These are phyloP conservation scores for Fusarium liriodendri DNA, from an alignment of 2,329 filamentous ascomycete species.

Conservation along the genomic window DNA sequence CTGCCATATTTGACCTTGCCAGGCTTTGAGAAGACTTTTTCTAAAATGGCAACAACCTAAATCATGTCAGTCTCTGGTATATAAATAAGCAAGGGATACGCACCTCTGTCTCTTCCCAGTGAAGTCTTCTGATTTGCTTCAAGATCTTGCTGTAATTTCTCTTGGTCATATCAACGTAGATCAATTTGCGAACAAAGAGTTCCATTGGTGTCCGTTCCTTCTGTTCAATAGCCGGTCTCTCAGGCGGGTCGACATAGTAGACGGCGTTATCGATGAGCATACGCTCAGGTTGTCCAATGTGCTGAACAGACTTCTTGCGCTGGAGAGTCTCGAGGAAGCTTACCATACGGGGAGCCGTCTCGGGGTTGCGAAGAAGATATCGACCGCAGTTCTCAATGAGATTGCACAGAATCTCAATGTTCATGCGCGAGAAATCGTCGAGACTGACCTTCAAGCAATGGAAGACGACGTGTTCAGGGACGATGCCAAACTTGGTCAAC, in stretches of 20 bases:
- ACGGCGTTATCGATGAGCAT: slow-evolving; percentile 99
- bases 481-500: slow-evolving; percentile 96
- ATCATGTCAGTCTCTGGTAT: slow-evolving; percentile 3
- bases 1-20: slow-evolving; percentile 98
- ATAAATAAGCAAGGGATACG: slow-evolving; percentile 8
- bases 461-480: slow-evolving; percentile 98
- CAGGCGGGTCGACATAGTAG: slow-evolving; percentile 96
- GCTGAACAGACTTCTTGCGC: slow-evolving; percentile 94
- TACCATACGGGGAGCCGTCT: slow-evolving; percentile 92
- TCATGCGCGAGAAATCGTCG: slow-evolving; percentile 98
- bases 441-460: slow-evolving; percentile 98
- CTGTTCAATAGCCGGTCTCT: slow-evolving; percentile 92
- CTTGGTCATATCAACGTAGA: slow-evolving; percentile 95
- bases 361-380: slow-evolving; percentile 90
- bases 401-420: slow-evolving; percentile 98
- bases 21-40: slow-evolving; percentile 95
- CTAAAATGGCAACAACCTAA: slow-evolving; percentile 78
- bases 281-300: slow-evolving; percentile 93
- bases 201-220: slow-evolving; percentile 96
- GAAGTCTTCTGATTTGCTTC: slow-evolving; percentile 93
- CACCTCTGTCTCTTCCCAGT: slow-evolving; percentile 95
- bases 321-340: slow-evolving; percentile 95
- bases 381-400: slow-evolving; percentile 95
- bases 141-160: slow-evolving; percentile 93
- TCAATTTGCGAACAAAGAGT: slow-evolving; percentile 89